Conservation (phyloP, 2,329 filamentous ascomycete species). For the Cladosporium sp. region DNA sequence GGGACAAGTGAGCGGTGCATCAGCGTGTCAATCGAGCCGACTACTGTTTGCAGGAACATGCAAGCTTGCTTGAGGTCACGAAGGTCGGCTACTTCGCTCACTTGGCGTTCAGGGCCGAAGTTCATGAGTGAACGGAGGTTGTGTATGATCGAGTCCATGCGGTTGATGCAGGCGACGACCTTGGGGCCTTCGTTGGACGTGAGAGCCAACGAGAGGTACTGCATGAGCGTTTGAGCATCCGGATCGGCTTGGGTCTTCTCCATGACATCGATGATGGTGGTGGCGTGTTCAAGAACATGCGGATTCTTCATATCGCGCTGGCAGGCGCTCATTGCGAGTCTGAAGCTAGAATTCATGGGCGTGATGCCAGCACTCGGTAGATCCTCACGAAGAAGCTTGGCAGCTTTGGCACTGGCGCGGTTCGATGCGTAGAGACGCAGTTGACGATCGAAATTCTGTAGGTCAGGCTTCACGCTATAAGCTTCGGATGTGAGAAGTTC, state of each 20-base stretch:
- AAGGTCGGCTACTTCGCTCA: slow-evolving; percentile 1
- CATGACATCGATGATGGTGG: slow-evolving; percentile 67
- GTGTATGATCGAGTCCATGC: slow-evolving; percentile 27
- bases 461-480: slow-evolving; percentile 68
- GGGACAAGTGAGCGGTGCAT: slow-evolving; percentile 28
- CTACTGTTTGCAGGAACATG: slow-evolving; percentile 26
- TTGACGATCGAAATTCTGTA: slow-evolving; percentile 67
- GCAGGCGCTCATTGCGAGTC: slow-evolving; percentile 72
- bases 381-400: slow-evolving; percentile 55
- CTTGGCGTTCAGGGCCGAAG: slow-evolving; percentile 22
- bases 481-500: slow-evolving; percentile 61
- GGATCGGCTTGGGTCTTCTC: slow-evolving; percentile 43
- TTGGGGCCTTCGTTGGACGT: slow-evolving; percentile 37
- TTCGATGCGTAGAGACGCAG: slow-evolving; percentile 66
- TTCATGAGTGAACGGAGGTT: slow-evolving; percentile 26
- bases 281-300: slow-evolving; percentile 66
- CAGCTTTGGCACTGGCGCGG: slow-evolving; percentile 63
- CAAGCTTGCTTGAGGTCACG: slow-evolving; percentile 23
- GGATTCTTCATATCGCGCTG: slow-evolving; percentile 73
- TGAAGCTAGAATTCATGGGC: slow-evolving; percentile 57
- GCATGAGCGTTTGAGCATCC: slow-evolving; percentile 53
- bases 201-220: slow-evolving; percentile 60
- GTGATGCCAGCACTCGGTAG: slow-evolving; percentile 33
- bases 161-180: slow-evolving; percentile 31
- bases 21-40: slow-evolving; percentile 34